Percentiles rank a stretch among this genome's conserved stretches.
Conservation (phyloP, 176 grass and related monocot genomes). For the Zoysia japonica region DNA sequence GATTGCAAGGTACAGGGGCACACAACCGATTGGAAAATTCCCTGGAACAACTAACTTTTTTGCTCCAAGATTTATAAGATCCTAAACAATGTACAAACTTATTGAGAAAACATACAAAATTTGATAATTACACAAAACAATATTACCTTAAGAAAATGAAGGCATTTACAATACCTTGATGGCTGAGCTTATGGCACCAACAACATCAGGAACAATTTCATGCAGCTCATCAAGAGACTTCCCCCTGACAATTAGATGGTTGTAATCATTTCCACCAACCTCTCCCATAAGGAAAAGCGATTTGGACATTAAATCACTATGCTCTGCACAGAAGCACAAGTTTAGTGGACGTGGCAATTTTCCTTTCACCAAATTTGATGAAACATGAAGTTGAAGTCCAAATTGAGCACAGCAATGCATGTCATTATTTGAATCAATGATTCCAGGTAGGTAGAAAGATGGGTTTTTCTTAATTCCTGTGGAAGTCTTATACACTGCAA, state of each 20-base stretch:
- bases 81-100: slow-evolving; percentile 49
- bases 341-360: neutral
- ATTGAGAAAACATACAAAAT: slow-evolving; percentile 7
- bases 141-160: slow-evolving; percentile 5
- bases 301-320: slow-evolving; percentile 51
- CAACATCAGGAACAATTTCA: slow-evolving; percentile 70
- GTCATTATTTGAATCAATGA: neutral
- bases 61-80: slow-evolving; percentile 77
- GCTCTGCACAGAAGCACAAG: slow-evolving; percentile 53
- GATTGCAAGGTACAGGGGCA: slow-evolving; percentile 70
- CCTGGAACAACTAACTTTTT: slow-evolving; percentile 85
- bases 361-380: slow-evolving; percentile 14
- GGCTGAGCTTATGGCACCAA: slow-evolving; percentile 55
- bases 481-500: neutral
- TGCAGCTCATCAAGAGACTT: slow-evolving; percentile 60
- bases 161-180: slow-evolving; percentile 44
- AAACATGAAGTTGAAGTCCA: neutral
- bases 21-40: slow-evolving; percentile 85
- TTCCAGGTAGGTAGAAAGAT: neutral
- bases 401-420: neutral
- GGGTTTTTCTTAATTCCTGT: neutral
- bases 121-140: neutral
- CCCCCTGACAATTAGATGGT: slow-evolving; percentile 72
- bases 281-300: slow-evolving; percentile 85
- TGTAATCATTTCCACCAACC: slow-evolving; percentile 93